Base-by-base conservation (phyloP, 2,329 filamentous ascomycete genomes). In the Trichoderma asperellum region DNA sequence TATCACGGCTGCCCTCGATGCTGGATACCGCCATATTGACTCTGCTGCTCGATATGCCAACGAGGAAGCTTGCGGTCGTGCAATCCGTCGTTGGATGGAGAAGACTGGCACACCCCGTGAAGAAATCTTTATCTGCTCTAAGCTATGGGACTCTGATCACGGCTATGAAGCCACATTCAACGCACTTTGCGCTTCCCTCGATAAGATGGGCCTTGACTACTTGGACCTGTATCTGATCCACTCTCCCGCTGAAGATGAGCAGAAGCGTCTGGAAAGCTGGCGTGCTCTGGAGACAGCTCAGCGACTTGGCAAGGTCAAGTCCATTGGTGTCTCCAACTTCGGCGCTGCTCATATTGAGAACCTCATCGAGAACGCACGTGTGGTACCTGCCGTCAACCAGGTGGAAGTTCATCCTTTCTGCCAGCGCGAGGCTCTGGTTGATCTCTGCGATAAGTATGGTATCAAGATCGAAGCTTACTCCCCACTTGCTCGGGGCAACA, bases 311-410 rank as follows among this genome's bases (percentile, higher is more conserved):
- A 88, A 88, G 75, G 88, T 89, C 68, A 85, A 82, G 72, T 87
- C 89, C 60, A 92, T 95, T 73, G 92, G 92, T 61, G 89, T 95
- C 35, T 92, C 89, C 74, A 95, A 95, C 83, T 94, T 91, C 77
- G 92, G 92, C 0, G 86, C 92, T 59, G 76, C 79, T n/a, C 92
- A 94, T 81, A 87, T 90, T n/a, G 57, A 72, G 53, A 72, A 71
- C 56, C 79, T 89, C 35, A 79, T 89, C 1, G 74, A 84, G 73
- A 86, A 88, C 7, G 87, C 88, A 53, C 84, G 82, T 66, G 79
- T 91, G 65, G 76, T 83, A 0, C 92, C 92, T 0, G 89, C 87
- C 5, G 86, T 91, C 72, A 94, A 95, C 82, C 92, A 95, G 83
- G 90, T 94, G 75, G 92, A 94, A 82, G 88, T 88, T 73, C 91